Percentiles rank a stretch among this genome's conserved stretches.
Evolutionary conservation across 768 basidiomycete species (phyloP).

Genomic region (Crassisporium funariophilum): DNA sequence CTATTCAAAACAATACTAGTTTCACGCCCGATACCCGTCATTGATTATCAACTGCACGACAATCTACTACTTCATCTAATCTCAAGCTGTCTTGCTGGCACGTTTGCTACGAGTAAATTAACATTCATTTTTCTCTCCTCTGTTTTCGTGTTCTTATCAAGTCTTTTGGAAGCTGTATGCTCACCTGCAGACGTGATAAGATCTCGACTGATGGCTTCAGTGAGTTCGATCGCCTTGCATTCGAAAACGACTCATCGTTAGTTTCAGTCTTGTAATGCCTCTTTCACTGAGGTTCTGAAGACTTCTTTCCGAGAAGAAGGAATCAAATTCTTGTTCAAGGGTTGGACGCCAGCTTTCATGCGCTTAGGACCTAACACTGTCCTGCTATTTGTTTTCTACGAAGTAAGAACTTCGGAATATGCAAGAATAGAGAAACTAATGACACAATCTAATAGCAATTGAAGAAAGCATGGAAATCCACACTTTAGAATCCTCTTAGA

Average conservation of each 20-base stretch:
- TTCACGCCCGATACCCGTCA: constrained; percentile 49
- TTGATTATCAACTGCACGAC: constrained; percentile 65
- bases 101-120: constrained; percentile 73
- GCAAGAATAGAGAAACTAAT: constrained; percentile 2
- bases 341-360: constrained; percentile 88
- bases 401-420: constrained; percentile 44
- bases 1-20: constrained; percentile 68
- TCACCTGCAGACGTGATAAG: constrained; percentile 78
- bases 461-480: constrained; percentile 57
- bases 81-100: constrained; percentile 70
- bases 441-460: constrained; percentile 54
- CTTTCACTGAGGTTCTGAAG: constrained; percentile 52
- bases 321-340: constrained; percentile 78
- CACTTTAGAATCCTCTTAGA: constrained; percentile 2
- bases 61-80: constrained; percentile 66
- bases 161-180: constrained; percentile 57
- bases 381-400: constrained; percentile 83
- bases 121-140: background rate
- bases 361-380: constrained; percentile 84
- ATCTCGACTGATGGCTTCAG: constrained; percentile 78
- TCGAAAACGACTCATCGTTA: background rate
- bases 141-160: constrained; percentile 10
- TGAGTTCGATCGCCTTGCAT: constrained; percentile 32
- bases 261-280: constrained; percentile 51
- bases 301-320: constrained; percentile 74